These are phyloP conservation scores for Aspergillus bertholletiae DNA, from an alignment of 495 filamentous ascomycete genomes.

Conservation along the genomic window DNA sequence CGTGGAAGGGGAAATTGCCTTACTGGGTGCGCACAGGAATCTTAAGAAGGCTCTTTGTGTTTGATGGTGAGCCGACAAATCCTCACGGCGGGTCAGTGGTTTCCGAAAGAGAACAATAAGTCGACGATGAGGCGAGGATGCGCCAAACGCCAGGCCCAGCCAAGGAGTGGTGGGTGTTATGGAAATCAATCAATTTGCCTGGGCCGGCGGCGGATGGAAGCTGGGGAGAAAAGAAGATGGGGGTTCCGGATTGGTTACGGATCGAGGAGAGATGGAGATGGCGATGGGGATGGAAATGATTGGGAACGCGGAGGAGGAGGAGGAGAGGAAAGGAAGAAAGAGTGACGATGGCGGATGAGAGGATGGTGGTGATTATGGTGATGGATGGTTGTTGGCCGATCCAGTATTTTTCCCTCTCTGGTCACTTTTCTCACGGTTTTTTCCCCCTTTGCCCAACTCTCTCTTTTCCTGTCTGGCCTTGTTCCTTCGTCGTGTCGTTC, in stretches of 20 bases:
- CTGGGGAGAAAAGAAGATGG: neutral
- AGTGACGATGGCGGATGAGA: constrained; percentile 3
- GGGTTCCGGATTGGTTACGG: too few relatives aligned
- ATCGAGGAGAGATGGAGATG: neutral
- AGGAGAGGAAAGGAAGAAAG: neutral
- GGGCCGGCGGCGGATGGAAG: neutral
- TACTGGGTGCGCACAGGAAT: constrained; percentile 19
- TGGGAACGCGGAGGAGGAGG: neutral
- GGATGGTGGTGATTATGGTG: constrained; percentile 6
- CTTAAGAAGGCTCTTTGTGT: constrained; percentile 16
- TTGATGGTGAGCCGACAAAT: constrained; percentile 19
- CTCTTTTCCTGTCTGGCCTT: neutral
- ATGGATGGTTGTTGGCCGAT: constrained; percentile 7
- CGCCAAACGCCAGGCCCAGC: constrained; percentile 6
- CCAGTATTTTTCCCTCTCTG: neutral
- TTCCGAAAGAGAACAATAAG: neutral
- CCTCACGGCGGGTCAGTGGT: constrained; percentile 16
- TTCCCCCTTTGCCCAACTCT: constrained; percentile 1
- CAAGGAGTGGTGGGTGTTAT: constrained; percentile 6
- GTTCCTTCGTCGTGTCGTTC: neutral
- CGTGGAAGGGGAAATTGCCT: constrained; percentile 12
- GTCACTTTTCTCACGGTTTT: neutral
- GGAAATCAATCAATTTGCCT: neutral
- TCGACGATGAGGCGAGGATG: neutral
- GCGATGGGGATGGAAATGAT: constrained; percentile 2